phyloP scores from a whole-genome alignment of 176 grass and related monocot genomes.

The Canna indica region DNA sequence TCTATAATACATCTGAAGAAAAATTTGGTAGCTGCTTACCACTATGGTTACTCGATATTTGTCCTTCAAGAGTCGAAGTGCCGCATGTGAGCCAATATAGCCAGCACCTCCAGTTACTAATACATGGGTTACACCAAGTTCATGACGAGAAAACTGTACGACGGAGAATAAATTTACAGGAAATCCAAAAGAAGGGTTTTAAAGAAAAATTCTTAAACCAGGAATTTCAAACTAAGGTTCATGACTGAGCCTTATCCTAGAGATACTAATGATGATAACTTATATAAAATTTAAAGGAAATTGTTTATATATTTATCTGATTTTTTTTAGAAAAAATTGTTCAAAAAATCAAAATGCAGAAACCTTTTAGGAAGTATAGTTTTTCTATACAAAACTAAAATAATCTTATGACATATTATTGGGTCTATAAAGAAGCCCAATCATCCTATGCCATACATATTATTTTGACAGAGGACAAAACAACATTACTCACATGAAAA shows the following conservation, averaged over 20 bases:
- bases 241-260: neutral
- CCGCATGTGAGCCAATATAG: slow-evolving; percentile 82
- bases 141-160: slow-evolving; percentile 77
- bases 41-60: slow-evolving; percentile 91
- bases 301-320: neutral
- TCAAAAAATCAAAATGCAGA: neutral
- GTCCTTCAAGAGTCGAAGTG: slow-evolving; percentile 80
- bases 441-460: no score
- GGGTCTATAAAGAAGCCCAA: no score
- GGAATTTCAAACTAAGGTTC: neutral
- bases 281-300: neutral
- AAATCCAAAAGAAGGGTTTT: neutral
- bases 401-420: neutral
- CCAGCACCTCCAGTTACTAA: slow-evolving; percentile 90
- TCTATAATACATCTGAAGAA: neutral
- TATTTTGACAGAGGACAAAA: neutral
- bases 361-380: neutral
- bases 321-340: neutral
- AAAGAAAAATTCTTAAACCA: neutral
- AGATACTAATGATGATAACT: neutral
- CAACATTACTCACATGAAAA: neutral
- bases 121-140: slow-evolving; percentile 75
- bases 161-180: slow-evolving; percentile 19
- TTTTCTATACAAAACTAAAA: neutral
- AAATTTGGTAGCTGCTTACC: slow-evolving; percentile 61